Percentiles rank a stretch among this genome's conserved stretches.
These are phyloP conservation scores for Eurotiales sp. DNA, from an alignment of 2,329 filamentous ascomycete genomes.

Conservation along the genomic window DNA sequence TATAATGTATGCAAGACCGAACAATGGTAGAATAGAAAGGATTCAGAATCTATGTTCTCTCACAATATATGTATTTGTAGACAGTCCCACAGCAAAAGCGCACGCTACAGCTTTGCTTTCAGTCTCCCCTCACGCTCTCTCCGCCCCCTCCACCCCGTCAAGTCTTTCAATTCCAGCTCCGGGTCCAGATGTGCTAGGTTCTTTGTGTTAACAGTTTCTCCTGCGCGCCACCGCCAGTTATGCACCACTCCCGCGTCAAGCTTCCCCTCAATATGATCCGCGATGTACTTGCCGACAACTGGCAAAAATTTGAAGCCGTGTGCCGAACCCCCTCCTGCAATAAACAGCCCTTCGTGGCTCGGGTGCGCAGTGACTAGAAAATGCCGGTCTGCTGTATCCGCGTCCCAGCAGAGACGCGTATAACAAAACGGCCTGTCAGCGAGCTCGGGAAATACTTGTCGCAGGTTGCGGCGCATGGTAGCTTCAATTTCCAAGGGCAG, in stretches of 20 bases:
- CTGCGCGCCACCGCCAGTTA: constrained; percentile 13
- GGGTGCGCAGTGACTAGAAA: constrained; percentile 56
- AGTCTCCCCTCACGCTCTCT: constrained; percentile 13
- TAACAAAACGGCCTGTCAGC: constrained; percentile 20
- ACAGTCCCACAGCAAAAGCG: too few species aligned
- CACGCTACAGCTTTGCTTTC: constrained; percentile 1
- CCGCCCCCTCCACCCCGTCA: constrained; percentile 22
- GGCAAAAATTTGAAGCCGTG: constrained; percentile 65
- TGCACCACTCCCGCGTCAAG: constrained; percentile 19
- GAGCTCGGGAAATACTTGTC: constrained; percentile 10
- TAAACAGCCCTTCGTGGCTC: constrained; percentile 52
- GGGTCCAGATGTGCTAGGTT: constrained; percentile 24
- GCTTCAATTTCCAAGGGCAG: constrained; percentile 11
- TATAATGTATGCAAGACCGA: too few species aligned
- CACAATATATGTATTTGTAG: too few species aligned
- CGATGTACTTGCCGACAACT: constrained; percentile 57
- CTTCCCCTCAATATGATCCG: constrained; percentile 25
- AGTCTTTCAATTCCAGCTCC: constrained; percentile 20
- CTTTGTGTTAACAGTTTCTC: constrained; percentile 16
- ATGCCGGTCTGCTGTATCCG: constrained; percentile 59
- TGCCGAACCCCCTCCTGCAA: constrained; percentile 62
- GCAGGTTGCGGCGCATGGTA: constrained; percentile 10
- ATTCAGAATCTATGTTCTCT: too few species aligned
- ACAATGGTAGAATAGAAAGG: too few species aligned
- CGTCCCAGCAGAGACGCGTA: constrained; percentile 56